Conservation (phyloP, 2,329 filamentous ascomycete species). For the Ploettnerulaceae sp. region DNA sequence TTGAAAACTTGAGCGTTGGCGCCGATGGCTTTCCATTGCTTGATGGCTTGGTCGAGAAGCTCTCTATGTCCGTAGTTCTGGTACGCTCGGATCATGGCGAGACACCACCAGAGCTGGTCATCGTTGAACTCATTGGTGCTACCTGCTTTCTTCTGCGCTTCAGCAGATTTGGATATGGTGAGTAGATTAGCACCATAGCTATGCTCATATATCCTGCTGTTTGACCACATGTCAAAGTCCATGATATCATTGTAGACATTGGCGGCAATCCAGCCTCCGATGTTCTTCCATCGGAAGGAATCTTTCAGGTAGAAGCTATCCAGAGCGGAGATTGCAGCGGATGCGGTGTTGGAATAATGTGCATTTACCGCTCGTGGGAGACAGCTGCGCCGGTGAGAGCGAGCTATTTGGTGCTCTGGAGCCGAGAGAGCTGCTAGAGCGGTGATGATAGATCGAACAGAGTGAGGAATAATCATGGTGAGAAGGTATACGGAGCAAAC, state of each 20-base stretch:
- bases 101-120: conserved; percentile 19
- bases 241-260: conserved; percentile 21
- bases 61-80: conserved; percentile 10
- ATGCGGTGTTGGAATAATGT: not conserved
- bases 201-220: not conserved
- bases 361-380: not conserved
- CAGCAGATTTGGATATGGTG: conserved; percentile 3
- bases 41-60: conserved; percentile 7
- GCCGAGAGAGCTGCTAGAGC: not conserved
- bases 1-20: conserved; percentile 11
- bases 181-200: conserved; percentile 6
- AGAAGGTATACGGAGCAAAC: too few species aligned
- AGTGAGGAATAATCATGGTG: conserved; percentile 4
- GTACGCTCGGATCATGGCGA: conserved; percentile 16
- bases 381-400: not conserved
- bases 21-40: conserved; percentile 14
- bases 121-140: conserved; percentile 17
- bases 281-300: conserved; percentile 8
- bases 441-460: conserved; percentile 4
- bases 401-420: not conserved
- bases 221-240: conserved; percentile 9
- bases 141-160: conserved; percentile 2
- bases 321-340: conserved; percentile 10
- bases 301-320: conserved; percentile 6
- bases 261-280: conserved; percentile 15